Evolutionary conservation across 192 early-diverging fungal species (phyloP), one percentile per base, ranked within the genome.

Genomic region (Cetraspora pellucida): DNA sequence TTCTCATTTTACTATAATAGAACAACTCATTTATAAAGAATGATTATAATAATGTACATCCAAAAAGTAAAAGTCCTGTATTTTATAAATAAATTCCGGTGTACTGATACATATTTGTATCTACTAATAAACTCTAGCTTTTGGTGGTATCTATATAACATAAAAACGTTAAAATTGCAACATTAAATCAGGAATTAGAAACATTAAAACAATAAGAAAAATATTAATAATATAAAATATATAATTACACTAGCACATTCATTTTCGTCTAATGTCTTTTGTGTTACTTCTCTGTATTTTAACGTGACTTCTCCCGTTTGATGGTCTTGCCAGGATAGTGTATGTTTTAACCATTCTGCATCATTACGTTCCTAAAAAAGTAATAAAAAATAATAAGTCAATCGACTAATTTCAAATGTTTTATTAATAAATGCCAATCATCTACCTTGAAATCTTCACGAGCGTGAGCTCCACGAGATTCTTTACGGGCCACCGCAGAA

Each of bases 271-370:
- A 99, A 86, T 57, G 97, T 98, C 71, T 85, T 82, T 73, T 75
- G 81, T 13, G 89, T 89, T 72, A 97, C 96, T n/a, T 75, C 80
- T 72, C 97, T 91, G 89, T 99, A 97, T 74, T 83, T 84, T 61
- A 99, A 87, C 72, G 86, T 89, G 60, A 95, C 90, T 13, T 90
- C 83, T 60, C 89, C 87, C 69, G 90, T 90, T 75, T 93, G 84
- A 75, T 92, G 92, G 81, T 94, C 86, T 87, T 95, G 92, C 88
- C 91, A 96, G 55, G 97, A 96, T 59, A 99, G 88, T 71, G 95
- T 96, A 89, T 99, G 97, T 90, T 97, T 98, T 95, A 97, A 96
- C 96, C 95, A 99, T 79, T 95, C 87, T 69, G 86, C 82, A 83
- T 99, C 97, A 86, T 97, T 89, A 82, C 96, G 94, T 7, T 90